Conservation (phyloP, 257 asterid genomes). For the Rubia yunnanensis region DNA sequence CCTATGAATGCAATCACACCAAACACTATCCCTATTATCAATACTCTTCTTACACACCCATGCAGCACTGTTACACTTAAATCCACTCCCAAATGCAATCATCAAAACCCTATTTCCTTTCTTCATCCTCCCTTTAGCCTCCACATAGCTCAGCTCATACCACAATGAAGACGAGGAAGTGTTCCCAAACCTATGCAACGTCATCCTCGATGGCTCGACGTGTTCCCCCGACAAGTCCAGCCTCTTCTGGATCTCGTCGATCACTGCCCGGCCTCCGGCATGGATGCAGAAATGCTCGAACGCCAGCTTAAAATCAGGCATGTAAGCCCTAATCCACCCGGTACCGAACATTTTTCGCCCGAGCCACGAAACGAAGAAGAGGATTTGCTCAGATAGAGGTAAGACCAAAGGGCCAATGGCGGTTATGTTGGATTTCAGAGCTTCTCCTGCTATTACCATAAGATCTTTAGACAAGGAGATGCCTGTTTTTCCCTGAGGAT, state of each 20-base stretch:
- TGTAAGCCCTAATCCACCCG: conserved; percentile 11
- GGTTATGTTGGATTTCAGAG: conserved; percentile 26
- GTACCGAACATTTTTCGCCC: conserved; percentile 11
- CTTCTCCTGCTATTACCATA: conserved; percentile 27
- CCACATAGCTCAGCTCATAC: conserved; percentile 27
- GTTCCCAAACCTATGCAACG: conserved; percentile 26
- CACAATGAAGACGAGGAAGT: conserved; percentile 25
- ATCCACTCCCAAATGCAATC: conserved; percentile 32
- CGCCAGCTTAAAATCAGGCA: conserved; percentile 26
- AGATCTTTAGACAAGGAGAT: conserved; percentile 26
- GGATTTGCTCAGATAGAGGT: conserved; percentile 22
- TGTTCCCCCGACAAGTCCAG: conserved; percentile 19
- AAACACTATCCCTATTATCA: conserved; percentile 28
- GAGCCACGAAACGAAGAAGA: conserved; percentile 10
- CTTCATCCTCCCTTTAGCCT: conserved; percentile 29
- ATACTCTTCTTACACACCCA: conserved; percentile 26
- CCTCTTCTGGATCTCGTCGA: conserved; percentile 27
- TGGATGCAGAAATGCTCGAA: conserved; percentile 31
- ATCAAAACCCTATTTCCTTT: conserved; percentile 26
- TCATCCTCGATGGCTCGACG: conserved; percentile 29
- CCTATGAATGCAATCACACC: conserved; percentile 44
- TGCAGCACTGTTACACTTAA: conserved; percentile 34
- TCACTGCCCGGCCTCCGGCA: conserved; percentile 33
- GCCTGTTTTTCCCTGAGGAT: conserved; percentile 23
- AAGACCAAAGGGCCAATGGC: conserved; percentile 26